A percentile compares a stretch with the other conserved stretches of the same genome.
Evolutionary conservation across 108 stramenopile genomes (phyloP).

Genomic region (Cyclotella sp.): DNA sequence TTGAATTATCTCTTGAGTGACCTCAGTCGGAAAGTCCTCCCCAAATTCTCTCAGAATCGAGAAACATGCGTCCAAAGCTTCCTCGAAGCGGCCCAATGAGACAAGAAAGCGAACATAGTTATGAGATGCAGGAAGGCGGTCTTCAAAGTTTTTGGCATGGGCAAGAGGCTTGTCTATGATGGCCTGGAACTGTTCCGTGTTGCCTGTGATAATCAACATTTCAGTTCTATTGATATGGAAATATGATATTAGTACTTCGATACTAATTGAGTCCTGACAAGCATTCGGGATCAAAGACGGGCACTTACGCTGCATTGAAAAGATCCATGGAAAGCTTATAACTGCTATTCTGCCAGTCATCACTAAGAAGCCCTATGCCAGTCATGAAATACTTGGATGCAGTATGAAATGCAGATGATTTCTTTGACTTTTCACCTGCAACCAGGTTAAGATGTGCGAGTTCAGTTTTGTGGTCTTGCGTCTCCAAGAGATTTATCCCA

Average conservation of each 20-base stretch:
- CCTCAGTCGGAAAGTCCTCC: slow-evolving; percentile 4
- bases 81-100: neutral
- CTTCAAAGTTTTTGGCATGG: slow-evolving; percentile 10
- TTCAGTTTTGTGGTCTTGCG: slow-evolving; percentile 18
- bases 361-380: slow-evolving; percentile 22
- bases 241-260: neutral
- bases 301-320: slow-evolving; percentile 7
- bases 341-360: slow-evolving; percentile 7
- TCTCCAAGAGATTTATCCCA: slow-evolving; percentile 15
- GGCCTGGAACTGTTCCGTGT: neutral
- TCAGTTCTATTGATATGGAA: neutral
- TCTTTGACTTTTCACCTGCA: slow-evolving; percentile 30
- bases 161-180: neutral
- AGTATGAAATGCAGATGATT: slow-evolving; percentile 20
- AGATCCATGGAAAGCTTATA: slow-evolving; percentile 25
- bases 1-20: slow-evolving; percentile 7
- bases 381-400: slow-evolving; percentile 28
- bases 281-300: neutral
- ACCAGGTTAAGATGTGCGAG: slow-evolving; percentile 29
- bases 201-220: slow-evolving; percentile 4
- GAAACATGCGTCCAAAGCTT: neutral
- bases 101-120: neutral
- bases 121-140: slow-evolving; percentile 8
- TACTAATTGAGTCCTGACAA: neutral
- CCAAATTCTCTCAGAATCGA: slow-evolving; percentile 13